Base-by-base conservation (phyloP, 768 basidiomycete genomes). In the Solioccasus polychromus region DNA sequence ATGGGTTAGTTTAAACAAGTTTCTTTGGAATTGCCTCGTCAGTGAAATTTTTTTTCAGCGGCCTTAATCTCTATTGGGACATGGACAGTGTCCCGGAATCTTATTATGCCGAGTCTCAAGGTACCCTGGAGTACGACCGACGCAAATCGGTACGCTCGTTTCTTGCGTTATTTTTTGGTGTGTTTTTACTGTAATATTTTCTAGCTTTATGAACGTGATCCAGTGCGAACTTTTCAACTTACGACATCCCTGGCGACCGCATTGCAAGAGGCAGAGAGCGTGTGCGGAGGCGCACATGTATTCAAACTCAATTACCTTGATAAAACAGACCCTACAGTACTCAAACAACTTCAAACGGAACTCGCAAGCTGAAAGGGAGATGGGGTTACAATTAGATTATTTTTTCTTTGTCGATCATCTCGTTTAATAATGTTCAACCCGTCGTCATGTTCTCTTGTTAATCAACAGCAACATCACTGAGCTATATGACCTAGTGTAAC, bases 101-200 rank as follows among this genome's bases (percentile, higher is more conserved):
- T 2, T 84, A 79, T 56, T 88, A 78, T 56, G 74, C 77, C 30
- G 76, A 74, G n/a, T 77, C 78, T 9, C 76, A 86, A 62, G 83
- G 76, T 8, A 90, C 87, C 2, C 71, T 79, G 6, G 92, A 94
- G 62, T 84, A 84, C 52, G 68, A 74, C n/a, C 85, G 92, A 25
- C 79, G 89, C 34, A 79, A 82, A 69, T 68, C 70, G 45, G 92
- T 92, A 61, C 28, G 77, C 67, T 15, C 3, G 37, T 35, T 20
- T 22, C 23, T 4, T 47, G 12, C 42, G 12, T 26, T 42, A 42
- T 18, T n/a, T 31, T 17, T 25, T 25, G 35, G 48, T 50, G 38
- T n/a, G n/a, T n/a, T n/a, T n/a, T 40, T 26, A 19, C 36, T 52
- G n/a, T 59, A n/a, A 30, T 25, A 25, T 25, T 45, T 45, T 44